phyloP scores from a whole-genome alignment of 768 basidiomycete species.

The Holtermanniella nyarrowii region DNA sequence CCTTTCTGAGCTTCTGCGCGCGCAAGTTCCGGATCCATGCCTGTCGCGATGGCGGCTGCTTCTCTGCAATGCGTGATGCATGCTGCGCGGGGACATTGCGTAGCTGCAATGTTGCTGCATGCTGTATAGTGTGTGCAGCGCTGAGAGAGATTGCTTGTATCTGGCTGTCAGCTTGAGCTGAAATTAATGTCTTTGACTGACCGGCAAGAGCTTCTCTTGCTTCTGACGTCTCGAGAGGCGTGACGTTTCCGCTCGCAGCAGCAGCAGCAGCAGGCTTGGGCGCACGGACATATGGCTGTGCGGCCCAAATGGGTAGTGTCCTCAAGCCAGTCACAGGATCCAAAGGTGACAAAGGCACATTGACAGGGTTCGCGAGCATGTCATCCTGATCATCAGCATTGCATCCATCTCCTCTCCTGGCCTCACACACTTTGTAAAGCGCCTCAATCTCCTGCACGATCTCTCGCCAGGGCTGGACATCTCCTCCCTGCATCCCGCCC shows the following conservation, averaged over 20 bases:
- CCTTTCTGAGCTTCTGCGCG: slow-evolving; percentile 15
- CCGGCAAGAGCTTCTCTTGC: not conserved
- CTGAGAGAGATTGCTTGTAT: not conserved
- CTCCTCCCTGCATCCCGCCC: slow-evolving; percentile 36
- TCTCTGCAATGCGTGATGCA: slow-evolving; percentile 38
- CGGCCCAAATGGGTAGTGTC: slow-evolving; percentile 57
- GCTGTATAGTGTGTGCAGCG: not conserved
- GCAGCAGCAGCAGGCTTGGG: slow-evolving; percentile 14
- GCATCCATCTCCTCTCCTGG: not conserved
- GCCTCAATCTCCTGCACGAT: slow-evolving; percentile 54
- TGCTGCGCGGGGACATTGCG: slow-evolving; percentile 26
- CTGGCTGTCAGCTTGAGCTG: slow-evolving; percentile 2
- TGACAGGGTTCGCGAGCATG: slow-evolving; percentile 4
- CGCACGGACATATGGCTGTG: slow-evolving; percentile 60
- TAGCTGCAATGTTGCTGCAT: slow-evolving; percentile 28
- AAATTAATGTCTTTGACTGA: not conserved
- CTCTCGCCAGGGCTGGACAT: slow-evolving; percentile 43
- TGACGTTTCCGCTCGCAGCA: slow-evolving; percentile 12
- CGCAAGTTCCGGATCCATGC: slow-evolving; percentile 19
- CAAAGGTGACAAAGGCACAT: slow-evolving; percentile 41
- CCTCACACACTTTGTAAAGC: slow-evolving; percentile 49
- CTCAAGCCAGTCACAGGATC: slow-evolving; percentile 49
- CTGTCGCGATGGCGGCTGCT: slow-evolving; percentile 17
- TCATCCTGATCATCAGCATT: not conserved
- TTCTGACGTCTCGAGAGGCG: slow-evolving; percentile 5